Base-by-base conservation (phyloP, 352 stramenopile species). In the Phytophthora lateralis region DNA sequence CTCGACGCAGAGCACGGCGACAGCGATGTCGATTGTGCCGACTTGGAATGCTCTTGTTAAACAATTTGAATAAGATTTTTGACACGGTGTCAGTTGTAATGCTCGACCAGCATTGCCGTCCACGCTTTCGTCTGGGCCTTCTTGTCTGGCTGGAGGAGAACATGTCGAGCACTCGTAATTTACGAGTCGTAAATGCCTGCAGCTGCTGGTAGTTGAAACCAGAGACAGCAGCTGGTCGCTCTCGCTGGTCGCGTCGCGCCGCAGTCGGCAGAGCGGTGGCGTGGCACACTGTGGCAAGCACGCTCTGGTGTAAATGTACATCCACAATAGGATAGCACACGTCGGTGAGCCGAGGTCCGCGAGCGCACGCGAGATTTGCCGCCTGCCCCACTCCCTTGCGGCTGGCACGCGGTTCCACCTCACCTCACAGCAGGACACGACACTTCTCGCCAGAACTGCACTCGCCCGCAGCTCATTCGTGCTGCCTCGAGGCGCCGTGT, bases 231-330 rank as follows among this genome's bases (percentile, higher is more conserved):
- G 35, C 17, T 62, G 59, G 24, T 34, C 18, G 27, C 41, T 15
- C 60, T 68, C 60, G 29, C 60, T 68, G 60, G 60, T 68, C 60
- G 60, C 44, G 60, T 68, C 60, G 60, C 44, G 24, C 51, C 6
- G 21, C 21, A 24, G 21, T 24, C 21, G 26, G 26, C 4, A 30
- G 4, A 9, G 4, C 26, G 26, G 26, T 30, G 26, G 26, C 21
- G 21, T 3, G 21, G 26, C 26, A 30, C 26, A 30, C n/a, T 44
- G 38, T 44, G 38, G 38, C 38, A 44, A 44, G n/a, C 15, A 24
- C 27, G 5, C 29, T 8, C 11, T 6, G 26, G 6, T n/a, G n/a
- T n/a, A 32, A 15, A 35, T 17, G 21, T 4, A 4, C 12, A 15
- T 29, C 27, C 15, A 27, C 52, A 60, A 55, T n/a, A n/a, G n/a